Base-by-base conservation (phyloP, 495 filamentous ascomycete species). In the Xylaria nigripes region DNA sequence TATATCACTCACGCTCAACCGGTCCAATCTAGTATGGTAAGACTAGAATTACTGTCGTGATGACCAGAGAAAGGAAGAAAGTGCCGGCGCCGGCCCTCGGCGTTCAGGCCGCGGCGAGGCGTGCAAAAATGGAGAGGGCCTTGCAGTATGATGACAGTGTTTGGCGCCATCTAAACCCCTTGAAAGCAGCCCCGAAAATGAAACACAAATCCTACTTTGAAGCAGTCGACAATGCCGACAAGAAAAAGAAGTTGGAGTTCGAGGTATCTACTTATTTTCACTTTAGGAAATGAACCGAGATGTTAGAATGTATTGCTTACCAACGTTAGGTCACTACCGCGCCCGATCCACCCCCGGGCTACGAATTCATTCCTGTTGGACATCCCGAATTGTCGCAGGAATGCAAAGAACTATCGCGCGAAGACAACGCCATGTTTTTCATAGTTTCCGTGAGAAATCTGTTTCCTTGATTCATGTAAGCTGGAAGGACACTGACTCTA, bases 291-390 rank as follows among this genome's bases (percentile, higher is more conserved):
- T 12, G 29, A 18, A 15, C 13, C n/a, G 12, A 30, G 1, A 18
- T 48, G 6, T 1, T 16, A 41, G 36, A 45, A 1, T 29, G 25
- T 34, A 56, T 27, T 59, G 58, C 66, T 73, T 48, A 74, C 61
- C 12, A 38, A 13, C 22, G 42, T 21, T 52, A 80, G 78, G 68
- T 72, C 30, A 76, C 74, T 22, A 68, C 71, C 45, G 60, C 62
- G 13, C 51, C 56, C 22, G 57, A 71, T 7, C 76, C 89, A 23
- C 89, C 89, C 2, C 77, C 75, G n/a, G 89, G 88, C 6, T 95
- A 87, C 58, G 85, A 82, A 23, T 94, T 90, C 63, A 83, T 96
- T 50, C 84, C 87, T n/a, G 79, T 83, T 48, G 90, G 90, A 21
- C 83, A 88, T 62, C 88, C 88, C 0, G 76, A 79, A 38, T 69